A percentile compares a stretch with the other conserved stretches of the same genome.
Conservation (phyloP, 2,329 filamentous ascomycete species). For the Aspergillus spinulosporus region DNA sequence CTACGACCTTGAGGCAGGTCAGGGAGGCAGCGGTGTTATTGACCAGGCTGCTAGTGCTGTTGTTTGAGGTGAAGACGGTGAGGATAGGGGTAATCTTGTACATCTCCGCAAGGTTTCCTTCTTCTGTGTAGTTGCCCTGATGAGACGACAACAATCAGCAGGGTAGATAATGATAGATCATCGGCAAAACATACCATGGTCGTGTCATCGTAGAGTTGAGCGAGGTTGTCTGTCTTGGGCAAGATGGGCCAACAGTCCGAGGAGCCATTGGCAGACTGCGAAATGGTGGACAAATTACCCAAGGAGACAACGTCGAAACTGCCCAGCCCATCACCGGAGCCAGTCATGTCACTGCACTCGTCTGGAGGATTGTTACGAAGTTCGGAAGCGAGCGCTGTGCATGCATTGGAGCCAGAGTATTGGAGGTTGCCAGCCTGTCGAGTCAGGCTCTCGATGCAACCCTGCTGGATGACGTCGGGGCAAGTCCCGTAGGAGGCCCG, state of each 20-base stretch:
- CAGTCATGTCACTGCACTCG: conserved; percentile 10
- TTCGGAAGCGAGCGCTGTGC: conserved; percentile 1
- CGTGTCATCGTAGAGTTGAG: conserved; percentile 6
- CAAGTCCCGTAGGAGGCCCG: conserved; percentile 16
- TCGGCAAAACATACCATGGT: not conserved
- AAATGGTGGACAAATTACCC: conserved; percentile 2
- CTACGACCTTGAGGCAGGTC: conserved; percentile 23
- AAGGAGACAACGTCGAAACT: conserved; percentile 16
- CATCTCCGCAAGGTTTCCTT: conserved; percentile 7
- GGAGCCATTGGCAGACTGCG: conserved; percentile 1
- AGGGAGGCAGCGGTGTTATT: conserved; percentile 18
- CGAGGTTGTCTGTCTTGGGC: conserved; percentile 15
- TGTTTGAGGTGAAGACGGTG: conserved; percentile 15
- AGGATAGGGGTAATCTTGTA: conserved; percentile 21
- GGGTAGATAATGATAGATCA: not conserved
- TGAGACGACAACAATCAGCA: not conserved
- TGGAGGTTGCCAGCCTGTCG: conserved; percentile 5
- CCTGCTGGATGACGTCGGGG: conserved; percentile 17
- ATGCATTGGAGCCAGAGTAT: not conserved
- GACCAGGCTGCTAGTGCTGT: conserved; percentile 13
- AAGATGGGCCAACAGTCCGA: conserved; percentile 19
- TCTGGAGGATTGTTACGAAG: conserved; percentile 2
- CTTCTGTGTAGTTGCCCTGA: conserved; percentile 11
- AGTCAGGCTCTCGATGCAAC: conserved; percentile 19
- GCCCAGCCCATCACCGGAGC: conserved; percentile 7